These are phyloP conservation scores for Crepidotus variabilis DNA, from an alignment of 768 basidiomycete species.

Conservation along the genomic window DNA sequence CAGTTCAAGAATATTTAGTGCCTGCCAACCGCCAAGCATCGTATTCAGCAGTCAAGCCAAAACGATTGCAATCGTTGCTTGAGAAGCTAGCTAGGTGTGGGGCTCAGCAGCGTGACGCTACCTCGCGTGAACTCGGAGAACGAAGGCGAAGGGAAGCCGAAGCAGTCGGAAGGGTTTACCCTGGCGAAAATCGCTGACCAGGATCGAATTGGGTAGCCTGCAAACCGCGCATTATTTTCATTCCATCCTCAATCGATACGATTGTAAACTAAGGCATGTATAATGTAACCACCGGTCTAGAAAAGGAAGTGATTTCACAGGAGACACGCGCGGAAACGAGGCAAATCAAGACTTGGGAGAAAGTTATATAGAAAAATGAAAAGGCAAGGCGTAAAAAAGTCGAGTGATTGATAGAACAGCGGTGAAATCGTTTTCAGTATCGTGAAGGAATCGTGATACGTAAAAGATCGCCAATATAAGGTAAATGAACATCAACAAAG, in stretches of 20 bases:
- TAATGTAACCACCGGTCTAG: slow-evolving; percentile 34
- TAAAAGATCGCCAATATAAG: slow-evolving; percentile 47
- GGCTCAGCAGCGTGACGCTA: slow-evolving; percentile 51
- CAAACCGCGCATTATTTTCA: slow-evolving; percentile 6
- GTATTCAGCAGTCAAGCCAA: slow-evolving; percentile 64
- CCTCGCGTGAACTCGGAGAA: slow-evolving; percentile 64
- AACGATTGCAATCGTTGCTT: slow-evolving; percentile 66
- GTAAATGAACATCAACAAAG: slow-evolving; percentile 32
- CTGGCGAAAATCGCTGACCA: slow-evolving; percentile 56
- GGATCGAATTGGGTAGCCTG: neutral
- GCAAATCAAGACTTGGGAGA: slow-evolving; percentile 13
- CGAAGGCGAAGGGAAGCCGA: slow-evolving; percentile 76
- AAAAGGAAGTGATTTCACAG: slow-evolving; percentile 20
- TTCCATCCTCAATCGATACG: slow-evolving; percentile 16
- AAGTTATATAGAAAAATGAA: slow-evolving; percentile 23
- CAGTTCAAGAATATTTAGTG: slow-evolving; percentile 77
- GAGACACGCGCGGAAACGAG: slow-evolving; percentile 18
- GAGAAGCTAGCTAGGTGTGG: slow-evolving; percentile 78
- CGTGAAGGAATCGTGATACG: slow-evolving; percentile 56
- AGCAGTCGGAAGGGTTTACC: slow-evolving; percentile 68
- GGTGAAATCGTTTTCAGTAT: slow-evolving; percentile 52
- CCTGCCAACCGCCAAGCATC: slow-evolving; percentile 65
- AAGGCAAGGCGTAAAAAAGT: slow-evolving; percentile 29
- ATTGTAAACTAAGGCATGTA: slow-evolving; percentile 24
- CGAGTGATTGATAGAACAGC: slow-evolving; percentile 30